Conservation (phyloP, 2,329 filamentous ascomycete genomes). For the Onygena corvina region DNA sequence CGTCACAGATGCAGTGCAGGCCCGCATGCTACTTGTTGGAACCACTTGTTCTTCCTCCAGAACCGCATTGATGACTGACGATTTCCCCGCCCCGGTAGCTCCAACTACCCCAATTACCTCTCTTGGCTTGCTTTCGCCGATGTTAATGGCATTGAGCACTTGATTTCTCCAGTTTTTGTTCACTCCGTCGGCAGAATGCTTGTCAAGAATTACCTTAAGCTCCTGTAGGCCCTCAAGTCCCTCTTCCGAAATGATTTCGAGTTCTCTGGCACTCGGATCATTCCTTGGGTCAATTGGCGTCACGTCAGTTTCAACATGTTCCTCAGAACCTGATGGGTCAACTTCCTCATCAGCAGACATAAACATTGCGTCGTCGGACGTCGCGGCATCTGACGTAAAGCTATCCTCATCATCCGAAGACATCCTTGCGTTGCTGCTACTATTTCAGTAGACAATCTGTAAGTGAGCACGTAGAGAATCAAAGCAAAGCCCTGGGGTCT, state of each 20-base stretch:
- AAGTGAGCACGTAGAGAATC: no score
- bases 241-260: constrained; percentile 13
- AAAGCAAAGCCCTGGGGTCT: no score
- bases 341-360: no score
- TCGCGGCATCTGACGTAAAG: no score
- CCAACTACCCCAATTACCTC: constrained; percentile 49
- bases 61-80: constrained; percentile 51
- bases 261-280: neutral
- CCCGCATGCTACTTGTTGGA: constrained; percentile 48
- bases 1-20: constrained; percentile 51
- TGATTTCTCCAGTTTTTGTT: constrained; percentile 31
- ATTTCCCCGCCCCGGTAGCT: constrained; percentile 52
- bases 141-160: constrained; percentile 33
- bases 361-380: no score
- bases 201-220: constrained; percentile 24
- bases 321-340: no score
- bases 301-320: no score
- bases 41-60: constrained; percentile 49
- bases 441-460: no score
- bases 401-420: no score
- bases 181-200: constrained; percentile 21
- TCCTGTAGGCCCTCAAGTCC: constrained; percentile 28
- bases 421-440: no score
- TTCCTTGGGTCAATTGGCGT: no score
- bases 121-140: constrained; percentile 29